Evolutionary conservation across 2,329 filamentous ascomycete species (phyloP), one percentile per base, ranked within the genome.

Genomic region (Botrytis elliptica): DNA sequence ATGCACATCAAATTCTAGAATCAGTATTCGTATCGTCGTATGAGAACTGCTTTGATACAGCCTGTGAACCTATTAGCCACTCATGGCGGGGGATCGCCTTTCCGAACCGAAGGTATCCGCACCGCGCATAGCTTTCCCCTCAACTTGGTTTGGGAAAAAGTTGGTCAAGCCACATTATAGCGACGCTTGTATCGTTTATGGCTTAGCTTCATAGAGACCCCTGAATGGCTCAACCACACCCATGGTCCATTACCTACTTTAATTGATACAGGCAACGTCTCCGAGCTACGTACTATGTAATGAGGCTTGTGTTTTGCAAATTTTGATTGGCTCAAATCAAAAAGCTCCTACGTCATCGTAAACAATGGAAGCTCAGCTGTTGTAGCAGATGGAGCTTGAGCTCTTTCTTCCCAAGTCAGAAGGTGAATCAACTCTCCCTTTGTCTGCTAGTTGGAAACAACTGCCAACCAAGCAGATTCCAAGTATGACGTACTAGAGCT

Each of bases 161-260:
- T 65, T 65, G 63, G 63, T 65, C 63, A 46, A 65, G 63, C 64
- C 65, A 57, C 66, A 57, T 57, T 8, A 42, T 40, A 16, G 7
- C 12, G 29, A 10, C 10, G 16, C 25, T 29, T 29, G 18, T 25
- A 25, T 22, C 36, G 10, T 20, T 68, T 68, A 20, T 33, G 36
- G 49, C 36, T 33, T 55, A 42, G 25, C 36, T 42, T 12, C 8
- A 22, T 16, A 3, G 49, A 55, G 49, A 57, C 29, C n/a, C n/a
- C n/a, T 29, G 49, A 22, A 57, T 22, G 18, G 9, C 36, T 55
- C 3, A 22, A 55, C 46, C 65, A 29, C 33, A 52, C 22, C 33
- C 33, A 33, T 33, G 33, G 33, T 33, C 33, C 36, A 55, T 55
- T 55, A 55, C 59, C 20, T 62, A 9, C 49, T 42, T 40, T 42